These are phyloP conservation scores for Penicillium waksmanii DNA, from an alignment of 495 filamentous ascomycete species.

Conservation along the genomic window DNA sequence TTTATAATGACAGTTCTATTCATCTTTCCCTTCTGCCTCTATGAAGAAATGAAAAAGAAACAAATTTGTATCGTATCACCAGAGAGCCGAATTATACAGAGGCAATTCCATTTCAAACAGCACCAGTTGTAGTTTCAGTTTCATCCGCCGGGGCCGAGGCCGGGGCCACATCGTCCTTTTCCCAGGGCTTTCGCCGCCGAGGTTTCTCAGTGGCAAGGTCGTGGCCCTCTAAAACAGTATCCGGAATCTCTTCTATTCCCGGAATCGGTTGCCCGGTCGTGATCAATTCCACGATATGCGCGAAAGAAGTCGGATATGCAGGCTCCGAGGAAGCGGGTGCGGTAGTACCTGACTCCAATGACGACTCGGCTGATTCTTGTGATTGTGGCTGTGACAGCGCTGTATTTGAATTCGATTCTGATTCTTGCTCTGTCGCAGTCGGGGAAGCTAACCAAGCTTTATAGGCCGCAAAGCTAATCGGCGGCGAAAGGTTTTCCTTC, in stretches of 20 bases:
- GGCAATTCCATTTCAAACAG: neutral
- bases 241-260: conserved; percentile 87
- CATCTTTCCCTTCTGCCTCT: neutral
- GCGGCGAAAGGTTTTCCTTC: conserved; percentile 42
- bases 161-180: conserved; percentile 47
- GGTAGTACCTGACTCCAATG: neutral
- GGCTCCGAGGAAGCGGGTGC: conserved; percentile 37
- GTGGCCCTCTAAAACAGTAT: conserved; percentile 73
- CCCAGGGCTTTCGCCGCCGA: conserved; percentile 80
- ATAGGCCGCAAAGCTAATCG: conserved; percentile 46
- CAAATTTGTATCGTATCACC: neutral
- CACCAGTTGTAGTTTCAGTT: conserved; percentile 12
- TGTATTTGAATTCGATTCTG: too few species aligned
- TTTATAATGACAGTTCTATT: conserved; percentile 2
- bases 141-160: conserved; percentile 5
- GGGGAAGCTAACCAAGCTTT: conserved; percentile 43
- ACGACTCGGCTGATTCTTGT: too few species aligned
- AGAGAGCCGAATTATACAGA: neutral
- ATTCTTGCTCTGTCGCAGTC: neutral
- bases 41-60: neutral
- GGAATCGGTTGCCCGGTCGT: conserved; percentile 82
- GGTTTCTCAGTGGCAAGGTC: conserved; percentile 52
- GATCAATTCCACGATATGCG: conserved; percentile 87
- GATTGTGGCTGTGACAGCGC: too few species aligned
- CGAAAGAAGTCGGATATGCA: conserved; percentile 84